Evolutionary conservation across 257 asterid genomes (phyloP).

Genomic region (Gentiana straminea): DNA sequence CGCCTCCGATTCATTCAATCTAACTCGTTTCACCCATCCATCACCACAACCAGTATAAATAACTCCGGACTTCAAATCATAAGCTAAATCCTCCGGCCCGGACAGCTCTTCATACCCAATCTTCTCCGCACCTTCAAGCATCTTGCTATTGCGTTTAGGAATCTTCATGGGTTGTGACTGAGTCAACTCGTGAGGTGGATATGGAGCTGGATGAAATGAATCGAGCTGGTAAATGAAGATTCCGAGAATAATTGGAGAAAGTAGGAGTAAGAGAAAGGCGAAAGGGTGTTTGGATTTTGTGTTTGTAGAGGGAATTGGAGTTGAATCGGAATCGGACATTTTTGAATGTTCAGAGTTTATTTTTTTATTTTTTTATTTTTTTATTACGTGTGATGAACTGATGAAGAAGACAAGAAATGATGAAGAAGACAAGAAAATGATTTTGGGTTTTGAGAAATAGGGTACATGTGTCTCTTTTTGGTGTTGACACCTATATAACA

Average conservation of each 20-base stretch:
- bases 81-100: slow-evolving; percentile 74
- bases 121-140: slow-evolving; percentile 50
- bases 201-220: slow-evolving; percentile 49
- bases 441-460: no score
- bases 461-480: no score
- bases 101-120: slow-evolving; percentile 50
- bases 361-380: no score
- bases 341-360: no score
- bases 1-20: slow-evolving; percentile 31
- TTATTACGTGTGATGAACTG: no score
- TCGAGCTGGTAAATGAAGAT: slow-evolving; percentile 48
- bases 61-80: slow-evolving; percentile 37
- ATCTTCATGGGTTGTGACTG: slow-evolving; percentile 12
- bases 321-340: neutral
- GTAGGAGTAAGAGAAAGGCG: slow-evolving; percentile 14
- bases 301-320: neutral
- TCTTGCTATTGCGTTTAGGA: slow-evolving; percentile 31
- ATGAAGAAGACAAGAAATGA: no score
- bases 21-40: slow-evolving; percentile 65
- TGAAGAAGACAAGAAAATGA: no score
- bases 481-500: no score
- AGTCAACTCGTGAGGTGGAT: slow-evolving; percentile 31
- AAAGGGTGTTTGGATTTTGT: slow-evolving; percentile 6
- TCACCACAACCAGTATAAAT: slow-evolving; percentile 67
- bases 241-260: slow-evolving; percentile 36